phyloP scores from a whole-genome alignment of 257 asterid genomes.

The Mitragyna speciosa region DNA sequence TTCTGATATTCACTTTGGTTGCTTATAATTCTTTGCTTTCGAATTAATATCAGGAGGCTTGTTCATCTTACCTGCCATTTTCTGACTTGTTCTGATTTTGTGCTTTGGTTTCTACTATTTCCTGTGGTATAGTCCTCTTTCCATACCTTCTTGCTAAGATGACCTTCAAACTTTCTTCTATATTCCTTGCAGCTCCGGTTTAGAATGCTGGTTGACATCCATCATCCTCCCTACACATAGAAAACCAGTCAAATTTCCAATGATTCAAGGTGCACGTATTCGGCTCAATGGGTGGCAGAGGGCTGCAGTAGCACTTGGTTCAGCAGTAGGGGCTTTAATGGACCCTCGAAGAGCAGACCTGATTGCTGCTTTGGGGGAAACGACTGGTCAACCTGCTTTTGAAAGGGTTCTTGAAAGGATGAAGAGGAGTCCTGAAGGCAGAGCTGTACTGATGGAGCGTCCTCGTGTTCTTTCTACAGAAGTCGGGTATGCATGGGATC shows the following conservation, averaged over 20 bases:
- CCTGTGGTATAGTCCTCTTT: neutral
- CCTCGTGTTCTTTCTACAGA: slow-evolving; percentile 86
- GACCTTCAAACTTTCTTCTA: neutral
- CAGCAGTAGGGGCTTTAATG: slow-evolving; percentile 82
- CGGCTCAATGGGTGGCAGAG: slow-evolving; percentile 81
- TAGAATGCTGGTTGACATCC: neutral
- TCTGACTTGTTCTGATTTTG: neutral
- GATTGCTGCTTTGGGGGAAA: slow-evolving; percentile 93
- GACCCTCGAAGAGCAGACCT: slow-evolving; percentile 93
- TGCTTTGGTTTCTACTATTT: neutral
- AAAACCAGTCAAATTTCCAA: slow-evolving; percentile 15
- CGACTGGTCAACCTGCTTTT: slow-evolving; percentile 88
- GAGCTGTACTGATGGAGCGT: slow-evolving; percentile 68
- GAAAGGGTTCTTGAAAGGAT: slow-evolving; percentile 77
- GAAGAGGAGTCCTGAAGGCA: slow-evolving; percentile 77
- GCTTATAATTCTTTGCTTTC: neutral
- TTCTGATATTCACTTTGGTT: neutral
- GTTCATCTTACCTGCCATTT: neutral
- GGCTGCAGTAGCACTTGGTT: slow-evolving; percentile 91
- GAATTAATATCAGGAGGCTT: neutral
- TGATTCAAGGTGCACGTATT: slow-evolving; percentile 57
- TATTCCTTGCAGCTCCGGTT: neutral
- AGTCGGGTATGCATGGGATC: slow-evolving; percentile 93
- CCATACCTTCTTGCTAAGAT: neutral
- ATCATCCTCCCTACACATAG: neutral